These are phyloP conservation scores for Pseudognaphalium luteoalbum DNA, from an alignment of 129 eudicot species.

Conservation along the genomic window DNA sequence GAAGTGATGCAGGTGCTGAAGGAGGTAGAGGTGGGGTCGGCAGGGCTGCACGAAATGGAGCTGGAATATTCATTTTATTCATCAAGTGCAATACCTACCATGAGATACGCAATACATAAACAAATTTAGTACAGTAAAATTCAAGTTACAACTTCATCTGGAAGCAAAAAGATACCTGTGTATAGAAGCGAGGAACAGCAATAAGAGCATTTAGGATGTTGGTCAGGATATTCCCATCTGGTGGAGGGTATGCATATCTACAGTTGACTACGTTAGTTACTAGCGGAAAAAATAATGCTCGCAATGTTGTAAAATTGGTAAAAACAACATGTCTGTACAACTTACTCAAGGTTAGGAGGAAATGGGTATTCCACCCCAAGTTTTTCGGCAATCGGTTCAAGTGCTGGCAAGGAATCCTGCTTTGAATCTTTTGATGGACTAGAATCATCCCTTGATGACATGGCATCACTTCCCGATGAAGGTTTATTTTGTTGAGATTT, in stretches of 20 bases:
- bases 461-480: constrained; percentile 25
- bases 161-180: constrained; percentile 53
- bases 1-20: constrained; percentile 56
- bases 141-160: background rate
- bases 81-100: constrained; percentile 91
- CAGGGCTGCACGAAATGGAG: constrained; percentile 92
- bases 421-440: constrained; percentile 28
- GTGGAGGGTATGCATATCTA: constrained; percentile 95
- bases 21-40: constrained; percentile 97
- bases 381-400: constrained; percentile 83
- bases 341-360: constrained; percentile 94
- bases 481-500: constrained; percentile 36
- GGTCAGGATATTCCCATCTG: constrained; percentile 88
- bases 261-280: constrained; percentile 21
- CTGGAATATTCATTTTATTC: constrained; percentile 99
- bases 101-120: background rate
- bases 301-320: background rate
- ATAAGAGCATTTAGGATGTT: constrained; percentile 94
- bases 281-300: background rate
- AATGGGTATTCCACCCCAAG: constrained; percentile 94
- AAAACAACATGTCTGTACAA: background rate
- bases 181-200: constrained; percentile 98
- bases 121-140: background rate
- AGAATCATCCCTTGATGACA: constrained; percentile 33
- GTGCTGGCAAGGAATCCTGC: constrained; percentile 35